Percentiles rank a stretch among this genome's conserved stretches.
phyloP scores from a whole-genome alignment of 306 rosid species.

The Abrus pulchellus region DNA sequence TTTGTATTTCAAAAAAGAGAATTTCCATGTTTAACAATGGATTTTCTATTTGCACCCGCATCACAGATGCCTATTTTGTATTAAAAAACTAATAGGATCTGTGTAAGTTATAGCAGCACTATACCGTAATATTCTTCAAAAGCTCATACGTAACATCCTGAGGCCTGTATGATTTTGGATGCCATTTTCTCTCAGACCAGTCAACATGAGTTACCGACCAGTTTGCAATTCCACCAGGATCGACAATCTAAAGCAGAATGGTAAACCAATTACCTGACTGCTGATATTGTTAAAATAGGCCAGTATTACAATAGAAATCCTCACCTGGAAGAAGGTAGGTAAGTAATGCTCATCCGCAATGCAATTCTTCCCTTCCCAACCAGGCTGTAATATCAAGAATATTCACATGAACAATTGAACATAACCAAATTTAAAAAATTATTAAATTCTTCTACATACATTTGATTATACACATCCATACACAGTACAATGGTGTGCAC shows the following conservation, averaged over 20 bases:
- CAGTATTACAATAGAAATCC: conserved; percentile 25
- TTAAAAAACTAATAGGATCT: neutral
- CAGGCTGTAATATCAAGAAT: conserved; percentile 74
- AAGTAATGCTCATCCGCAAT: conserved; percentile 97
- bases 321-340: conserved; percentile 91
- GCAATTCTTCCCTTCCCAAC: conserved; percentile 89
- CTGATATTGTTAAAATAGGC: conserved; percentile 32
- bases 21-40: neutral
- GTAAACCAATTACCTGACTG: conserved; percentile 9
- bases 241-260: conserved; percentile 62
- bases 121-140: conserved; percentile 83
- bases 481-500: no score
- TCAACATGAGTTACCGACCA: conserved; percentile 98
- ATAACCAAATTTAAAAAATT: neutral
- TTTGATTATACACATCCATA: neutral
- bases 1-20: conserved; percentile 5
- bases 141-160: conserved; percentile 72
- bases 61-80: neutral
- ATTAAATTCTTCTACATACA: neutral
- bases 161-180: conserved; percentile 78
- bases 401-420: conserved; percentile 39
- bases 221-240: conserved; percentile 92
- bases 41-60: neutral
- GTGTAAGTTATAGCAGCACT: neutral
- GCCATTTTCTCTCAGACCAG: conserved; percentile 99